Evolutionary conservation across 177 flowering plant species (phyloP), one percentile per base, ranked within the genome.

Genomic region (Vitis hybrid): DNA sequence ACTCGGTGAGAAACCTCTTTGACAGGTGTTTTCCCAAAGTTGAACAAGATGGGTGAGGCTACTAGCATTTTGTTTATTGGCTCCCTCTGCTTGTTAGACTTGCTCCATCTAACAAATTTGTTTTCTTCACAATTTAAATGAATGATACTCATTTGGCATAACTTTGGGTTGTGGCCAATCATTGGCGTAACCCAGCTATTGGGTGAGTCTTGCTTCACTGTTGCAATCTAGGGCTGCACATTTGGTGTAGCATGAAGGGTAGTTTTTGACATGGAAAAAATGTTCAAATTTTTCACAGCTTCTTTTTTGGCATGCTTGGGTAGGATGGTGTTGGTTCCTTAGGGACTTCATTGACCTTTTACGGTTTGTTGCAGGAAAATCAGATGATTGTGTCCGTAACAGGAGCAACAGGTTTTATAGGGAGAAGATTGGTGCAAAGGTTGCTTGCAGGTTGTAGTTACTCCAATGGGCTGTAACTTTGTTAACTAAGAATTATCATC

Each of bases 331-430:
- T 55, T 56, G 52, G 40, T 61, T 17, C 63, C 10, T 57, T 66
- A 14, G 63, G 26, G 66, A 21, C 58, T 59, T 71, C 30, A 2
- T 26, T 81, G 32, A 64, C 55, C 23, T 17, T 57, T 59, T 69
- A 30, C 23, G 18, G 60, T 71, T 72, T 80, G 56, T 54, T 80
- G 77, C 76, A 85, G 89, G 83, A 49, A 64, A 79, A 77, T 79
- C 85, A 85, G 80, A 85, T 89, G 91, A 83, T 74, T 74, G 89
- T 94, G 32, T 88, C 97, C 60, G 68, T 92, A 48, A 94, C 99
- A 5, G 99, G 99, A 76, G 99, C 94, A n/a, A 94, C 99, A 0
- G 97, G 99, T 15, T 92, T 94, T 78, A 80, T 94, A 48, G 99
- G 99, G 34, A 83, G 72, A 84, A 87, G 89, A 83, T 79, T 94